Evolutionary conservation across 139 green algal genomes (phyloP), one percentile per base, ranked within the genome.

Genomic region (Volvox africanus): DNA sequence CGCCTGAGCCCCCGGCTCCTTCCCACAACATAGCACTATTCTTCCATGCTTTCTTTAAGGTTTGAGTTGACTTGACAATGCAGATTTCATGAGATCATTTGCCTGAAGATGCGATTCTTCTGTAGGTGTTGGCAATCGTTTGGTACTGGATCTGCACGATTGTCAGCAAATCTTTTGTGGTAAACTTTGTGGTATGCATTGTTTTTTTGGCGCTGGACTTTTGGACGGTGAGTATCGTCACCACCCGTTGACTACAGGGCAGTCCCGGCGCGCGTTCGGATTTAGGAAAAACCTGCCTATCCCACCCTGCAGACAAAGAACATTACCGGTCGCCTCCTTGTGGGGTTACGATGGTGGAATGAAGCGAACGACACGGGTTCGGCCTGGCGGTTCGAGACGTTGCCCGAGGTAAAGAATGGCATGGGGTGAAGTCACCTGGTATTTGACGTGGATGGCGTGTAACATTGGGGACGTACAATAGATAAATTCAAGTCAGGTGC

Each of bases 271-370:
- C 9, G 44, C 44, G 44, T 9, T 55, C 44, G 5, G 9, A 55
- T 55, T 55, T 55, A 55, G 9, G 44, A 55, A 55, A 55, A 55
- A 55, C n/a, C 9, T 55, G 44, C 9, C 5, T 55, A 55, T 55
- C 44, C 44, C 44, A 55, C 9, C 26, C 36, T 89, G 44, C 79
- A 83, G 37, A 80, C 76, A 44, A 99, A 99, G 91, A 99, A 99
- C 76, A 95, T 99, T 0, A 98, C 96, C 24, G 98, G 98, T 0
- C 93, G 98, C 24, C 92, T 98, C 75, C 91, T 99, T 84, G 98
- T 99, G 44, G 98, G 98, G 12, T 93, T 99, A 61, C 92, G 98
- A 18, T 99, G 97, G 97, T 99, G 98, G 98, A 99, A 99, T 83
- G 98, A 99, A 89, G 96, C 97, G 13, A 97, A 96, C 26, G 98